Conservation (phyloP, 441 rosid genomes). For the Arabidopsis hybrid region DNA sequence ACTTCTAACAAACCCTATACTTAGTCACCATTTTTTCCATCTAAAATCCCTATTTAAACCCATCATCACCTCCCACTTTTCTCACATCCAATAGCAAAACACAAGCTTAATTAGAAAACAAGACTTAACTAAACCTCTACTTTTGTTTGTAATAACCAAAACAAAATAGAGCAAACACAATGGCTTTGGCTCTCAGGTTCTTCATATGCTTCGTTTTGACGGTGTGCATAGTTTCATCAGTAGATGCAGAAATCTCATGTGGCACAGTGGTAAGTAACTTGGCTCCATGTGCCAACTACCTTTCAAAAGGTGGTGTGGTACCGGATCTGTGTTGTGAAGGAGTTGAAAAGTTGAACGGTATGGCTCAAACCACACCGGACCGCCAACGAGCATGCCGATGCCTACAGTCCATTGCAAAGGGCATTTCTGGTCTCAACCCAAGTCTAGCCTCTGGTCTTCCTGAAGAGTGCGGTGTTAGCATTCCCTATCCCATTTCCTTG, state of each 20-base stretch:
- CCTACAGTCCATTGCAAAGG: slow-evolving; percentile 39
- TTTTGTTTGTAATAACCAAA: not conserved
- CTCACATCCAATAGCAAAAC: slow-evolving; percentile 15
- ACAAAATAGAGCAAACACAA: not conserved
- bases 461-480: slow-evolving; percentile 48
- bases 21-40: not conserved
- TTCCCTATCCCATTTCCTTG: slow-evolving; percentile 56
- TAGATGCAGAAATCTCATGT: slow-evolving; percentile 38
- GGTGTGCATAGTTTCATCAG: slow-evolving; percentile 40
- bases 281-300: slow-evolving; percentile 29
- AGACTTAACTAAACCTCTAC: not conserved
- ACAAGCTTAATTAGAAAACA: not conserved
- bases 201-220: slow-evolving; percentile 33
- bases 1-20: slow-evolving; percentile 17
- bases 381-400: slow-evolving; percentile 57
- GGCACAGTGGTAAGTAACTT: slow-evolving; percentile 1
- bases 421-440: slow-evolving; percentile 14
- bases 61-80: slow-evolving; percentile 1
- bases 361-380: slow-evolving; percentile 55
- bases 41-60: slow-evolving; percentile 16
- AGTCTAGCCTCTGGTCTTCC: slow-evolving; percentile 50
- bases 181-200: slow-evolving; percentile 6
- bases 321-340: slow-evolving; percentile 52
- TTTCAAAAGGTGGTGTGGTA: not conserved
- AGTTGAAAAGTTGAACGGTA: slow-evolving; percentile 32